Evolutionary conservation across 306 rosid genomes (phyloP), one percentile per base, ranked within the genome.

Genomic region (Fragaria ananassa): DNA sequence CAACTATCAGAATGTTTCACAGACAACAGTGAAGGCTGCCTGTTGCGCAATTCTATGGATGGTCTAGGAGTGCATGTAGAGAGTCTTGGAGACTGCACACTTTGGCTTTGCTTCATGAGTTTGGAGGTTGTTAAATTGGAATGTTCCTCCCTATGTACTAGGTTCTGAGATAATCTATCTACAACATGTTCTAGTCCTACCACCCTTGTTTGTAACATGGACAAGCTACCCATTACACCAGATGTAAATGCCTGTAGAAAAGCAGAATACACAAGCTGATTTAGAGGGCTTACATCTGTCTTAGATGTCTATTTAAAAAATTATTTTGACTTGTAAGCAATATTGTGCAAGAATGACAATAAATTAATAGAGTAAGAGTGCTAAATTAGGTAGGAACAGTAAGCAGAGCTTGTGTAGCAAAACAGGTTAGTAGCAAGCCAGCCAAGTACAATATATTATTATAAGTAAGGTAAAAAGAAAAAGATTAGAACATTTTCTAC

Each of bases 11-110:
- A 77, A 72, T 74, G 78, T 74, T 87, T 87, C 73, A 45, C 75
- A 4, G 91, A 80, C 74, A 78, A 63, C 49, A 79, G 72, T n/a
- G 86, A 82, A 71, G 87, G 75, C 81, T 84, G 87, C 70, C 88
- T 74, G 53, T 41, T 76, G 76, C 51, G 74, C 65, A 63, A 79
- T 77, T 89, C 93, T 34, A 86, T 76, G 19, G 87, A 88, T 74
- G 97, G 84, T 86, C 90, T 85, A 21, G 96, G 93, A 82, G 93
- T 91, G 88, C 88, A 74, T n/a, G 84, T 74, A 46, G 97, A 88
- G 78, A 82, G 78, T 53, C 90, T 83, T 3, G 96, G 95, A 78
- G 95, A 89, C 77, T 82, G 79, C 72, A 77, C 60, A 64, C n/a
- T 77, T 53, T 87, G 91, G 74, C 37, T 86, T 70, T 72, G 93